These are phyloP conservation scores for Tetrapyrgos nigripes DNA, from an alignment of 1,284 basidiomycete genomes.

Conservation along the genomic window DNA sequence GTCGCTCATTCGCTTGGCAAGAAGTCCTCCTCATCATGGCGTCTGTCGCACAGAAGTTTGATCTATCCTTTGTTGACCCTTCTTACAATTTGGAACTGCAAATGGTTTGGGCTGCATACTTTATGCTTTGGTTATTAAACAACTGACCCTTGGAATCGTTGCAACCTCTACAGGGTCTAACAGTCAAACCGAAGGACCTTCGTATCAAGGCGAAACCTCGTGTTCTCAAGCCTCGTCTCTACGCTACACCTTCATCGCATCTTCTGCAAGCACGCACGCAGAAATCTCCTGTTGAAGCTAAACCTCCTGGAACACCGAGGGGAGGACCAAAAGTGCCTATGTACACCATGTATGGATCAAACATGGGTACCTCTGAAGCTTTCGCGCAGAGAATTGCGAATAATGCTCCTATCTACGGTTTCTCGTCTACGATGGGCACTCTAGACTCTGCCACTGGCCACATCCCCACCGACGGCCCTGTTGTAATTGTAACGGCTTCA, in stretches of 20 bases:
- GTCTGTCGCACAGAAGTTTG: slow-evolving; percentile 49
- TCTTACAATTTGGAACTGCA: slow-evolving; percentile 43
- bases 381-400: slow-evolving; percentile 55
- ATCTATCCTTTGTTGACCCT: slow-evolving; percentile 48
- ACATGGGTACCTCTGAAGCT: slow-evolving; percentile 57
- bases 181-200: slow-evolving; percentile 54
- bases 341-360: slow-evolving; percentile 54
- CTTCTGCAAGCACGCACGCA: slow-evolving; percentile 4
- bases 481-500: slow-evolving; percentile 56
- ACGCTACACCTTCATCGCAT: neutral
- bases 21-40: slow-evolving; percentile 50
- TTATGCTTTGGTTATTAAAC: too few relatives aligned
- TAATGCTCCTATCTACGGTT: slow-evolving; percentile 48
- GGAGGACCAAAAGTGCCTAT: slow-evolving; percentile 29
- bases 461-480: slow-evolving; percentile 53
- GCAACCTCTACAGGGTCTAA: slow-evolving; percentile 55
- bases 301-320: neutral
- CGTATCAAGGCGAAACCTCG: slow-evolving; percentile 43
- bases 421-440: slow-evolving; percentile 46
- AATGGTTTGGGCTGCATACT: too few relatives aligned
- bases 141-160: too few relatives aligned
- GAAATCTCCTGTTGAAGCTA: neutral
- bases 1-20: slow-evolving; percentile 55
- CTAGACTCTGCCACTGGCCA: slow-evolving; percentile 49
- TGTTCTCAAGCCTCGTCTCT: slow-evolving; percentile 9